phyloP scores from a whole-genome alignment of 2,329 filamentous ascomycete genomes.

The Ceratocystis cubensis region DNA sequence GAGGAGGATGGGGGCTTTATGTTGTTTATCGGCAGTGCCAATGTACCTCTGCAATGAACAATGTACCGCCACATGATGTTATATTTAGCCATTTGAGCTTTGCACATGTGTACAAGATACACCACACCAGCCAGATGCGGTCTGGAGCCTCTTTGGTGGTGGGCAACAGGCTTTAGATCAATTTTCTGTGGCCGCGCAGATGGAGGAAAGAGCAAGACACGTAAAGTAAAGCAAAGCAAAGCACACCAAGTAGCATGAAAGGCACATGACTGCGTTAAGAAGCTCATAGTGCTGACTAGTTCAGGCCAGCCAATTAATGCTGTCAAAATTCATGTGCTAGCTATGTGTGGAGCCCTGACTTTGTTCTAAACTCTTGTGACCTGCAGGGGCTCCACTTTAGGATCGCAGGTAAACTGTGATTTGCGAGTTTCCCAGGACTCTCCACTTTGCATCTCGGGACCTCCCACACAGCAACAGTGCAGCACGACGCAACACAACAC shows the following conservation, averaged over 20 bases:
- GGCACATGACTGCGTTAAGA: not conserved
- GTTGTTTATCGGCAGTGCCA: not conserved
- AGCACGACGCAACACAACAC: no score
- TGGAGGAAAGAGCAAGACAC: not conserved
- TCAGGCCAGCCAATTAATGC: not conserved
- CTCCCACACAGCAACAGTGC: not conserved
- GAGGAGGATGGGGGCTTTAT: not conserved
- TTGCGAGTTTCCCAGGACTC: not conserved
- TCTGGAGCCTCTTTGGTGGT: not conserved
- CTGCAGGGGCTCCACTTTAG: not conserved
- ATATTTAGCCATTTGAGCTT: not conserved
- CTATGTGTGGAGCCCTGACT: not conserved
- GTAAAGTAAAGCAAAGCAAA: not conserved
- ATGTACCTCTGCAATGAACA: not conserved
- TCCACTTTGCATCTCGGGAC: conserved; percentile 6
- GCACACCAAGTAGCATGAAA: not conserved
- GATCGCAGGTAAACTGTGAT: not conserved
- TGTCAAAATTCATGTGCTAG: no score
- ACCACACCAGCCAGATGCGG: no score
- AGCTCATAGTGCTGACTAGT: no score
- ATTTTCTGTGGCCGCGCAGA: not conserved
- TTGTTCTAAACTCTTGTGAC: not conserved
- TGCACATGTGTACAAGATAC: not conserved
- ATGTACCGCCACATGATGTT: not conserved
- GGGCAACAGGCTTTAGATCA: not conserved